phyloP scores from a whole-genome alignment of 306 rosid genomes.

The Arachis hypogaea region DNA sequence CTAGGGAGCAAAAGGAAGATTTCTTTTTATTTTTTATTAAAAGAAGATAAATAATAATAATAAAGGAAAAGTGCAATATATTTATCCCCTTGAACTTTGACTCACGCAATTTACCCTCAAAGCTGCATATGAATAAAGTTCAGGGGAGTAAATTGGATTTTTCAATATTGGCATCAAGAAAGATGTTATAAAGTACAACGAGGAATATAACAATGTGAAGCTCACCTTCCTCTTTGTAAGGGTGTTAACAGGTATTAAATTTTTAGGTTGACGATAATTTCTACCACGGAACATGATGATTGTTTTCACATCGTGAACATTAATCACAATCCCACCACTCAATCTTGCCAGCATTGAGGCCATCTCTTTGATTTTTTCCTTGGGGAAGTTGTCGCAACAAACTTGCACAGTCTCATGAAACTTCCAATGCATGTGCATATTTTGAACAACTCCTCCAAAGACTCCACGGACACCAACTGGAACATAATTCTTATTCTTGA shows the following conservation, averaged over 20 bases:
- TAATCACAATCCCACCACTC: slow-evolving; percentile 92
- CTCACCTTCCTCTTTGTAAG: slow-evolving; percentile 97
- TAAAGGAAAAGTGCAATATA: neutral
- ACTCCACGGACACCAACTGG: slow-evolving; percentile 99
- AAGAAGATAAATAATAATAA: neutral
- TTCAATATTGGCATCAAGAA: neutral
- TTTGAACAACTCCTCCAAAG: slow-evolving; percentile 98
- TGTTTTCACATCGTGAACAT: slow-evolving; percentile 85
- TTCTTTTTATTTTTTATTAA: too few relatives aligned
- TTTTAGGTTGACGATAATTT: slow-evolving; percentile 96
- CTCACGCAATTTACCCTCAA: too few relatives aligned
- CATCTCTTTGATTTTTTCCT: slow-evolving; percentile 97
- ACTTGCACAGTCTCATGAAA: slow-evolving; percentile 99
- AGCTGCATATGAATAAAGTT: too few relatives aligned
- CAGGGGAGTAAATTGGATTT: too few relatives aligned
- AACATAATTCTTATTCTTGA: slow-evolving; percentile 90
- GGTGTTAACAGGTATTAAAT: slow-evolving; percentile 93
- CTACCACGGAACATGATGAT: slow-evolving; percentile 98
- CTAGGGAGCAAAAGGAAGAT: slow-evolving; percentile 10
- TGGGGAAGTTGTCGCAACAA: slow-evolving; percentile 97
- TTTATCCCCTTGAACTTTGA: too few relatives aligned
- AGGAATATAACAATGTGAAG: slow-evolving; percentile 30
- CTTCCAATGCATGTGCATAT: slow-evolving; percentile 99
- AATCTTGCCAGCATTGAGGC: slow-evolving; percentile 92
- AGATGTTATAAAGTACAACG: slow-evolving; percentile 7